Percentiles rank a stretch among this genome's conserved stretches.
These are phyloP conservation scores for Penicillium lividum DNA, from an alignment of 495 filamentous ascomycete genomes.

Conservation along the genomic window DNA sequence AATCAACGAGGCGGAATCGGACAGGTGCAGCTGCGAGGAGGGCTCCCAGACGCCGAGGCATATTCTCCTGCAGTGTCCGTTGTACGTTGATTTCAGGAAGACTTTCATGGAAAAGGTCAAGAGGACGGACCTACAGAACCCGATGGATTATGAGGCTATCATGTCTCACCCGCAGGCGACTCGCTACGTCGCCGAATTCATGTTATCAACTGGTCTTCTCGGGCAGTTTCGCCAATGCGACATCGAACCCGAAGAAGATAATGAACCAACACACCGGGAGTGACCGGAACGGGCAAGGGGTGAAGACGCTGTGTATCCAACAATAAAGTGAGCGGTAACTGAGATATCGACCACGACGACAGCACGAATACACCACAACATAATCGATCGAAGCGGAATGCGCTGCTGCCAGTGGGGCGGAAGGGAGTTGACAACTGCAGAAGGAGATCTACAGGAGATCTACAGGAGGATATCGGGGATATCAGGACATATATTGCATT, in stretches of 20 bases:
- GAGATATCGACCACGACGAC: neutral
- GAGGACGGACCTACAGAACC: neutral
- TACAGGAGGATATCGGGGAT: too few species aligned
- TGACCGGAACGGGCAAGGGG: neutral
- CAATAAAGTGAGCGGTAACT: neutral
- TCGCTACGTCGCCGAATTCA: slow-evolving; percentile 11
- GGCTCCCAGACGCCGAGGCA: neutral
- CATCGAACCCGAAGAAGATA: neutral
- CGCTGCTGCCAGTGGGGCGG: too few species aligned
- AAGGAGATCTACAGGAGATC: too few species aligned
- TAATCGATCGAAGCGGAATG: neutral
- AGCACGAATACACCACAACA: neutral
- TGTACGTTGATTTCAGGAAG: neutral
- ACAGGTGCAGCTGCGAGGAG: neutral
- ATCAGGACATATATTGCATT: too few species aligned
- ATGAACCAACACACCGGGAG: neutral
- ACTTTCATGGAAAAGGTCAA: neutral
- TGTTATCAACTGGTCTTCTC: slow-evolving; percentile 11
- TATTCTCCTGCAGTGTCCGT: neutral
- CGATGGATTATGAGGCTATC: neutral
- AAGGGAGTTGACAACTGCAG: too few species aligned
- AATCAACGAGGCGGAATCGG: neutral
- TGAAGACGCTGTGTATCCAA: slow-evolving; percentile 3
- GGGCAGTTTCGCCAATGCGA: slow-evolving; percentile 5
- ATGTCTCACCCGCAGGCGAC: neutral